A percentile compares a stretch with the other conserved stretches of the same genome.
Conservation (phyloP, 305 asterid species). For the Andrographis paniculata region DNA sequence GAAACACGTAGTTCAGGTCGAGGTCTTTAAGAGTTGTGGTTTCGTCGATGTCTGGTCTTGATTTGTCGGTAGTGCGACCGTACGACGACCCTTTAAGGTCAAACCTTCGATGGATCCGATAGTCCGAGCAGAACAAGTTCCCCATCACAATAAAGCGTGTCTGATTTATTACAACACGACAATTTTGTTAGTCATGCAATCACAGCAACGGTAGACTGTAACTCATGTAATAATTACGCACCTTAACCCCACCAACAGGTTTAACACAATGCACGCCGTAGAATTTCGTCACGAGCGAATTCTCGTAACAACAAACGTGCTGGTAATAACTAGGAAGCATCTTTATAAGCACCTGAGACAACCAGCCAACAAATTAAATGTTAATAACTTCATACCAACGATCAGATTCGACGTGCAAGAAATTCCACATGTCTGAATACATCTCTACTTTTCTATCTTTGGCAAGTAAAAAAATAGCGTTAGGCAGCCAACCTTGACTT, state of each 20-base stretch:
- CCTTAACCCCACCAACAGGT: conserved; percentile 95
- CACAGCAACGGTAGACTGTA: too few species aligned
- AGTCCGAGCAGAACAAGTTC: conserved; percentile 78
- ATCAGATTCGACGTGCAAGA: too few species aligned
- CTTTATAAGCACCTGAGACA: conserved; percentile 75
- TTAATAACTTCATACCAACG: too few species aligned
- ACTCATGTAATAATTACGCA: conserved; percentile 16
- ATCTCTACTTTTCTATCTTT: too few species aligned
- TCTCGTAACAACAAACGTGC: conserved; percentile 75
- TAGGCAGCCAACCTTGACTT: conserved; percentile 52
- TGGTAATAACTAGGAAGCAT: conserved; percentile 85
- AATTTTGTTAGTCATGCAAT: too few species aligned
- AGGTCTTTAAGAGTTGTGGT: conserved; percentile 80
- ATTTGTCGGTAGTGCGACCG: conserved; percentile 72
- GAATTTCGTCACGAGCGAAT: conserved; percentile 82
- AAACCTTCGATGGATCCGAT: conserved; percentile 71
- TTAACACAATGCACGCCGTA: conserved; percentile 95
- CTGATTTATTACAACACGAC: conserved; percentile 24
- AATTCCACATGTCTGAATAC: too few species aligned
- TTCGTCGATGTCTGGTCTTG: conserved; percentile 67
- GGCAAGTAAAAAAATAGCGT: too few species aligned
- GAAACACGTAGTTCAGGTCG: conserved; percentile 67
- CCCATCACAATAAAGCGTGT: conserved; percentile 91
- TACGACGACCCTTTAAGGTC: conserved; percentile 80
- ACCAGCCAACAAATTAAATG: background rate